Evolutionary conservation across 805 yeast species (phyloP).

Genomic region (Candida taoyuanica): DNA sequence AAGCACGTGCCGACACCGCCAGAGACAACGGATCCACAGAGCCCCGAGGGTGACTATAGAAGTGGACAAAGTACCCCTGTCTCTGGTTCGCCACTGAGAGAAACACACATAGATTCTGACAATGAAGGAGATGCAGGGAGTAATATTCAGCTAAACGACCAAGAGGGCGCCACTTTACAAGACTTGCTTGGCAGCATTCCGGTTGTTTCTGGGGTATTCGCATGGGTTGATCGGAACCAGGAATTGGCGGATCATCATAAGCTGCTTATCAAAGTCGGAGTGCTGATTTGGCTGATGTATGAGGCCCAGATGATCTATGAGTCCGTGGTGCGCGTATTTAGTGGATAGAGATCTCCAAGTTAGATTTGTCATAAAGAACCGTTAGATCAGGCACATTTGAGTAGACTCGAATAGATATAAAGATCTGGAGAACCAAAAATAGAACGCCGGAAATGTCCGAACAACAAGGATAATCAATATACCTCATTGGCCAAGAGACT

Average conservation of each 20-base stretch:
- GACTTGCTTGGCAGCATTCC: conserved; percentile 17
- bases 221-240: conserved; percentile 12
- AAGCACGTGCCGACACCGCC: neutral
- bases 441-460: no score
- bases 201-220: conserved; percentile 12
- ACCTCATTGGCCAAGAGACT: no score
- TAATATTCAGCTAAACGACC: neutral
- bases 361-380: neutral
- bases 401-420: no score
- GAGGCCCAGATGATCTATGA: conserved; percentile 26
- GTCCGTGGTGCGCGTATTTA: conserved; percentile 4
- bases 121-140: neutral
- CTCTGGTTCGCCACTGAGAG: neutral
- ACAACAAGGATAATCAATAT: no score
- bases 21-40: neutral
- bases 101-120: neutral
- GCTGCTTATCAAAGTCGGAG: conserved; percentile 19
- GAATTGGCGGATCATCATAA: conserved; percentile 11
- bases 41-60: neutral
- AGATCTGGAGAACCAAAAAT: no score
- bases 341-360: no score
- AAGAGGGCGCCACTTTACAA: neutral
- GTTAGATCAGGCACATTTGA: no score
- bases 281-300: conserved; percentile 29
- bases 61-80: neutral